These are phyloP conservation scores for Pseudomassariella vexata DNA, from an alignment of 2,329 filamentous ascomycete genomes.

Conservation along the genomic window DNA sequence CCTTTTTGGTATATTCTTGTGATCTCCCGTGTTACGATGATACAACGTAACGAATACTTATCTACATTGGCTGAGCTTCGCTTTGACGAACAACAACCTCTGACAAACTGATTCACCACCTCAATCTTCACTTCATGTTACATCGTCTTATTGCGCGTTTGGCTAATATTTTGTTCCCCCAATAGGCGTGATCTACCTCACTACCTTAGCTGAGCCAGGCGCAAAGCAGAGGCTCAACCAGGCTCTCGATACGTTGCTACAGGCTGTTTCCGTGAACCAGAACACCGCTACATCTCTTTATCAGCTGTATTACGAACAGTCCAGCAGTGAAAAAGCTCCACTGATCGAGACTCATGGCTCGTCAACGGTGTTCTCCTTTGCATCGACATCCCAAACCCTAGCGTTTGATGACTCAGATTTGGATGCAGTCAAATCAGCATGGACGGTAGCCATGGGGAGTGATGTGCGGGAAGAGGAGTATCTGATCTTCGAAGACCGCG, in stretches of 20 bases:
- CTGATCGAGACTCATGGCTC: constrained; percentile 28
- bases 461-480: constrained; percentile 52
- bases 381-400: constrained; percentile 56
- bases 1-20: constrained; percentile 20
- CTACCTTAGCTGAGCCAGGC: constrained; percentile 26
- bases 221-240: constrained; percentile 24
- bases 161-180: constrained; percentile 3
- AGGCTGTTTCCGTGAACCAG: constrained; percentile 6
- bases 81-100: constrained; percentile 80
- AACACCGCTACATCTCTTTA: constrained; percentile 35
- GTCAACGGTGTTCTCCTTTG: constrained; percentile 45
- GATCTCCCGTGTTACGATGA: constrained; percentile 92
- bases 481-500: constrained; percentile 73
- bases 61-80: constrained; percentile 99
- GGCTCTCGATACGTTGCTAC: constrained; percentile 17
- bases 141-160: neutral
- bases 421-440: constrained; percentile 61
- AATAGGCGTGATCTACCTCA: constrained; percentile 31
- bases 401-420: constrained; percentile 69
- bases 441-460: constrained; percentile 56
- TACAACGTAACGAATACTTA: constrained; percentile 82
- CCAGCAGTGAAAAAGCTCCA: constrained; percentile 19
- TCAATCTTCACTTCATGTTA: constrained; percentile 5
- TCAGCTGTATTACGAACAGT: constrained; percentile 51
- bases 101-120: constrained; percentile 75